Evolutionary conservation across 352 stramenopile genomes (phyloP), one percentile per base, ranked within the genome.

Genomic region (Pythium myriotylum): DNA sequence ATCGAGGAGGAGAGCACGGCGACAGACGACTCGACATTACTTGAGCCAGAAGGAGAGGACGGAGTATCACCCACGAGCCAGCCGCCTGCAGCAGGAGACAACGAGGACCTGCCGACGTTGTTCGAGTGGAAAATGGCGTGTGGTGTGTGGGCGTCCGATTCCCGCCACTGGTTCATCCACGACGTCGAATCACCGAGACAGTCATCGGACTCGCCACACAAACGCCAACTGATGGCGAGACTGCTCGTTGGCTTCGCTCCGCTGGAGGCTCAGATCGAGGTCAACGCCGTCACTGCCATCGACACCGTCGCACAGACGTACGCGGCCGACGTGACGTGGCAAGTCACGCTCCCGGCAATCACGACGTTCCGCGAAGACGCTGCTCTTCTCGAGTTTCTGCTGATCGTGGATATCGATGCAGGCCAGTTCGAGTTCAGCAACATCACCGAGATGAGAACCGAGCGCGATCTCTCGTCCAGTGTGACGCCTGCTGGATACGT

Each of bases 61-160:
- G 26, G 47, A 6, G 39, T 54, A 4, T 54, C 47, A 3, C 3
- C 24, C 7, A 42, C 49, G 26, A 23, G 27, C n/a, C 26, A 43
- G 17, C 37, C 37, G 3, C 13, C 17, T 4, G 37, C 47, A 3
- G 26, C 26, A 3, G 17, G 29, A 17, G n/a, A n/a, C n/a, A n/a
- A 4, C 8, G 47, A 54, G 35, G 33, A 70, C 6, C 59, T 68
- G 16, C 54, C 62, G 10, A 70, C 60, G 9, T 17, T 84, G 2
- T 88, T 88, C 39, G 62, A 74, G 13, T 88, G 78, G 78, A 85
- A 82, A 50, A 86, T 88, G 76, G 64, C 82, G 54, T 61, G 83
- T 0, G 78, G 76, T 5, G 67, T 56, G 19, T 88, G 74, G 73
- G 72, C 72, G 4, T 22, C 5, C 17, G 48, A 73, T 53, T 43